Base-by-base conservation (phyloP, 345 rosid genomes). In the Citrus australasica region DNA sequence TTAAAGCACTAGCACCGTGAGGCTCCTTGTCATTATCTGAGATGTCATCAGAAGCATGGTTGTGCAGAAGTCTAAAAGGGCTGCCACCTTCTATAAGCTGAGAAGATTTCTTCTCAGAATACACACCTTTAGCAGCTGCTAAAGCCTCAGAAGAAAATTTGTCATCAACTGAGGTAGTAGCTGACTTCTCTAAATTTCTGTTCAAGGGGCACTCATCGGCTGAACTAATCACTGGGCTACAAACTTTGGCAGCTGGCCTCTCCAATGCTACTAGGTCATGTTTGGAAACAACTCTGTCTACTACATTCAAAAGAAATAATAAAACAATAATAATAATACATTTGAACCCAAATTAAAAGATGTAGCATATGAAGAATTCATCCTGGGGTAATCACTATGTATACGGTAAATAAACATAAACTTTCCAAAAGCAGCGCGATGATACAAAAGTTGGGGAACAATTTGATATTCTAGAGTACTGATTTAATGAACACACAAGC, bases 1-100 rank as follows among this genome's bases (percentile, higher is more conserved):
- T 78, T 70, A 67, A 56, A 42, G 63, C 40, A 38, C 64, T 35
- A 67, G 24, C 53, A 81, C 37, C 66, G 58, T 33, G 35, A 25
- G 76, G 63, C 59, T 81, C 77, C 21, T 61, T 78, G 62, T 79
- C 71, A 72, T 79, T 83, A 66, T 83, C 90, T 16, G 83, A 82
- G 82, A 83, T 79, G 63, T 87, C 90, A 80, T 85, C 84, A 60
- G 93, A 88, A 82, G 83, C 84, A 87, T 87, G 85, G 58, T 80
- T 84, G 76, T 85, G 87, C n/a, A 86, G 66, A 80, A 82, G 85
- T 82, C 83, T 86, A 84, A 88, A 83, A 37, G 89, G 89, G 78
- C 90, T 82, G 56, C 78, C 75, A 16, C 75, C 67, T 82, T 78
- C 79, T n/a, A 77, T 66, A 63, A 51, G 71, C 59, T 79, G 78